phyloP scores from a whole-genome alignment of 176 grass and related monocot genomes.

The Oryza longistaminata region DNA sequence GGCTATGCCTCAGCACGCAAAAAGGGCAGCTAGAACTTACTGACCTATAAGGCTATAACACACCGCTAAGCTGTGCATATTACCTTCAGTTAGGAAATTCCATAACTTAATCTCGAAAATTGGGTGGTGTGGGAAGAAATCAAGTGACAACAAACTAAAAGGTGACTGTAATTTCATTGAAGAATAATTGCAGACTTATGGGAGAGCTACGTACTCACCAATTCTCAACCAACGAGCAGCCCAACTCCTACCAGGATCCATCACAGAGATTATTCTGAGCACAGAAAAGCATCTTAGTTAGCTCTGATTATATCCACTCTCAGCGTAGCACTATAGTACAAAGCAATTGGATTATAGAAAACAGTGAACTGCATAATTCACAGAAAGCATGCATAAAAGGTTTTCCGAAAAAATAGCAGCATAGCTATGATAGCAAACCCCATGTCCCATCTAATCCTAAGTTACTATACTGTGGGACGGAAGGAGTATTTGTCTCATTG shows the following conservation, averaged over 20 bases:
- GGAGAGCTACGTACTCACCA: slow-evolving; percentile 44
- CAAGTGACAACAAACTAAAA: not conserved
- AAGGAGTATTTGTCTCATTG: not conserved
- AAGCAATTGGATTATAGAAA: not conserved
- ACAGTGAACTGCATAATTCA: not conserved
- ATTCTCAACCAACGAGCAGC: slow-evolving; percentile 97
- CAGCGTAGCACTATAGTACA: not conserved
- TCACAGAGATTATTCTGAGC: slow-evolving; percentile 91
- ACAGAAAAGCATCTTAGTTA: not conserved
- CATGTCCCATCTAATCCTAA: no score
- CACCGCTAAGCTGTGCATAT: no score
- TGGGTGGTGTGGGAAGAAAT: not conserved
- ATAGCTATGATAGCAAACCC: not conserved
- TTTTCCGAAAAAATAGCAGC: not conserved
- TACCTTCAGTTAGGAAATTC: not conserved
- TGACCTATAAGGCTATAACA: no score
- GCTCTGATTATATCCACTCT: not conserved
- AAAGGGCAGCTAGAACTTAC: no score
- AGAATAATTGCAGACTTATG: not conserved
- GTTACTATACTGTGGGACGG: no score
- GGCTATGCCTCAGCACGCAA: no score
- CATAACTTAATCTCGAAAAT: no score
- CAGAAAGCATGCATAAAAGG: not conserved
- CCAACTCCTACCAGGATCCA: slow-evolving; percentile 97
- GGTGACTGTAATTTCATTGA: not conserved